Conservation (phyloP, 2,329 filamentous ascomycete species). For the Trichothecium roseum region DNA sequence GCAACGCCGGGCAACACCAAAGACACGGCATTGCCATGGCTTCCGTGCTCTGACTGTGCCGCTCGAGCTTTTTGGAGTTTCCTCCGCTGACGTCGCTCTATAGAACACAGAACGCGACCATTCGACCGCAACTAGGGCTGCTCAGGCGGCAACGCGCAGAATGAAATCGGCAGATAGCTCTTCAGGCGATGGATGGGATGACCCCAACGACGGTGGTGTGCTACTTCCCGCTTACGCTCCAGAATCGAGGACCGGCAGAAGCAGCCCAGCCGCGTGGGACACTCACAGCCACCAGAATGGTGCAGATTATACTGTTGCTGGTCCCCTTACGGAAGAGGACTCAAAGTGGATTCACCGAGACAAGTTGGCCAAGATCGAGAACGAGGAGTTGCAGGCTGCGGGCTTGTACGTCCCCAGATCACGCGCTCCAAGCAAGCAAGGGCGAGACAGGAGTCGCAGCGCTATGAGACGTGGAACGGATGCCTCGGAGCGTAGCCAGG, state of each 20-base stretch:
- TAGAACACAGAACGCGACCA: too few species aligned
- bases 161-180: conserved; percentile 25
- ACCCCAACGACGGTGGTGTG: conserved; percentile 11
- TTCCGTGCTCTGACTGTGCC: too few species aligned
- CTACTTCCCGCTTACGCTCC: conserved; percentile 12
- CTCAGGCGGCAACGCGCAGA: conserved; percentile 19
- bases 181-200: conserved; percentile 10
- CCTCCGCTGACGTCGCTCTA: conserved; percentile 9
- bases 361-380: conserved; percentile 75
- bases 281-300: conserved; percentile 9
- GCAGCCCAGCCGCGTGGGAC: conserved; percentile 8
- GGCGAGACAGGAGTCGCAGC: conserved; percentile 24
- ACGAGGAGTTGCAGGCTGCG: conserved; percentile 66
- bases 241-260: conserved; percentile 14
- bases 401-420: conserved; percentile 53
- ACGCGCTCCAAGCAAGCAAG: conserved; percentile 40
- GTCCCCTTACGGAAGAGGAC: conserved; percentile 35
- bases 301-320: conserved; percentile 14
- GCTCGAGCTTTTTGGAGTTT: background rate
- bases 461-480: conserved; percentile 22
- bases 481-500: conserved; percentile 15
- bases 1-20: conserved; percentile 4
- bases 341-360: conserved; percentile 82
- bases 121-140: background rate
- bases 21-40: too few species aligned